Conservation (phyloP, 441 rosid genomes). For the Adansonia gregorii region DNA sequence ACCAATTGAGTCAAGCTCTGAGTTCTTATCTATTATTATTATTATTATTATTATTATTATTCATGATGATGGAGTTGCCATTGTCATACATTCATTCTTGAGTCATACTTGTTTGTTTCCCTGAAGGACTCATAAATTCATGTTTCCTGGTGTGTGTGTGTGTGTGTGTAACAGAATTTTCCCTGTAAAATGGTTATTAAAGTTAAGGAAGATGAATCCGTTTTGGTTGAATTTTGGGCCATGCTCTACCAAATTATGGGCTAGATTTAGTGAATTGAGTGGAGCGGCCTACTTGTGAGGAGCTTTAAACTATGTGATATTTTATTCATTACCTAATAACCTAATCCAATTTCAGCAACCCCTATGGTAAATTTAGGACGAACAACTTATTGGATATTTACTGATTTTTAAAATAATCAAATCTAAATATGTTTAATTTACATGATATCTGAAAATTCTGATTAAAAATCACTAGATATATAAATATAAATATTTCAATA, state of each 20-base stretch:
- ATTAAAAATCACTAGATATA: no score
- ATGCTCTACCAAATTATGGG: no score
- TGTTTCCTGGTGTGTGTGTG: not conserved
- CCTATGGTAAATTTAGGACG: not conserved
- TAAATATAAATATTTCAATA: no score
- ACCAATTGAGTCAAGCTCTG: no score
- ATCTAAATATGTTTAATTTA: not conserved
- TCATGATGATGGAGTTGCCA: no score
- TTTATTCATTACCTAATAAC: not conserved
- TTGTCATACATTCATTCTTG: not conserved
- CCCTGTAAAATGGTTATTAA: not conserved
- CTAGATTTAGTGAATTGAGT: not conserved
- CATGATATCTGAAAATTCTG: no score
- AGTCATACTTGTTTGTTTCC: not conserved
- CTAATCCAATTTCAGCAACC: not conserved
- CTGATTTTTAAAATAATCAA: no score
- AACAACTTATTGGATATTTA: no score
- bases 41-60: not conserved
- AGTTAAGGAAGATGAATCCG: not conserved
- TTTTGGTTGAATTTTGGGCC: no score
- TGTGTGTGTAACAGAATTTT: not conserved
- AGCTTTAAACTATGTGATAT: not conserved
- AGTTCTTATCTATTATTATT: no score
- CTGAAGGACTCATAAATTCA: not conserved
- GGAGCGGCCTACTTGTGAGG: not conserved